Percentiles rank a stretch among this genome's conserved stretches.
phyloP scores from a whole-genome alignment of 148 eudicot species.

The Polygonum maritimum region DNA sequence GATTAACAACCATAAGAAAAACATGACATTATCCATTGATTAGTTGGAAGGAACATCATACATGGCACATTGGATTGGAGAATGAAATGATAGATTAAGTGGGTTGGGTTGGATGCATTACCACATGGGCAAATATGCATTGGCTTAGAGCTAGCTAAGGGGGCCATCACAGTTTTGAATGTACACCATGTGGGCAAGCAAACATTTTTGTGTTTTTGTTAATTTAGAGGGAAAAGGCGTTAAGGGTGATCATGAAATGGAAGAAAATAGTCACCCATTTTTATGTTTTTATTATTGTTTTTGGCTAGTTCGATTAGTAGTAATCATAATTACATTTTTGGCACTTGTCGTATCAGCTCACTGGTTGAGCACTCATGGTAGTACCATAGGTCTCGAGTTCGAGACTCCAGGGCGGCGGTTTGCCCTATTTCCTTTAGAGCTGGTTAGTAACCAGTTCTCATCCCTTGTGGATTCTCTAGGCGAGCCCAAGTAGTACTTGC shows the following conservation, averaged over 20 bases:
- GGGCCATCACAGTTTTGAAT: slow-evolving; percentile 8
- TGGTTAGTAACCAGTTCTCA: too few relatives aligned
- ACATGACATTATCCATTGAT: slow-evolving; percentile 11
- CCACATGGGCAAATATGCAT: slow-evolving; percentile 2
- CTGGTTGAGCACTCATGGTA: too few relatives aligned
- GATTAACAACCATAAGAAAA: slow-evolving; percentile 6
- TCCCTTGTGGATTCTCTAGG: too few relatives aligned
- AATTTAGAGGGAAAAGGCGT: background rate
- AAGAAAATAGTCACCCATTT: background rate
- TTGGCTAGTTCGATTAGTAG: background rate
- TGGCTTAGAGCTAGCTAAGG: background rate
- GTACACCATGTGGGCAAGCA: slow-evolving; percentile 4
- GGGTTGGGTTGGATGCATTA: background rate
- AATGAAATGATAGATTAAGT: slow-evolving; percentile 1
- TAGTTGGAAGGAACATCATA: slow-evolving; percentile 11
- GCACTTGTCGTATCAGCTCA: too few relatives aligned
- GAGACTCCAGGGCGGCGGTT: too few relatives aligned
- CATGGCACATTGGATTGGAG: slow-evolving; percentile 4
- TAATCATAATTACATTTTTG: slow-evolving; percentile 4
- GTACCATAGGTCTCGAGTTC: too few relatives aligned
- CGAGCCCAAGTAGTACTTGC: too few relatives aligned
- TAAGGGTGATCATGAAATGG: background rate
- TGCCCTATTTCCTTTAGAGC: too few relatives aligned
- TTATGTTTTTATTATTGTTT: background rate
- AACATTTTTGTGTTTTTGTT: background rate